Evolutionary conservation across 352 stramenopile species (phyloP).

Genomic region (Globisporangium mamillatum): DNA sequence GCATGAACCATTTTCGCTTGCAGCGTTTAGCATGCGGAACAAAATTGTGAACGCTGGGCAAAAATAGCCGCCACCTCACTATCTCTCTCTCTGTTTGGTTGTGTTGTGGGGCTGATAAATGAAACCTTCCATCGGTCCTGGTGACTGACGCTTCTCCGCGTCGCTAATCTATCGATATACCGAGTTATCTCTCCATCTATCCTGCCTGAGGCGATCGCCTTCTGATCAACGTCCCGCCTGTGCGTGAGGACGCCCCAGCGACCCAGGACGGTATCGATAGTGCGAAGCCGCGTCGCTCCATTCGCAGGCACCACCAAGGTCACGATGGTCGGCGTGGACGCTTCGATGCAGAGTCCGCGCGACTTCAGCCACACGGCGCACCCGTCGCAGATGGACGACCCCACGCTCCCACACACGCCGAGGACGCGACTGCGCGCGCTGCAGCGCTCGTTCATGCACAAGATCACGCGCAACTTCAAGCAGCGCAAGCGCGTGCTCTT

Average conservation of each 20-base stretch:
- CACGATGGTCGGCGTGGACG: slow-evolving; percentile 13
- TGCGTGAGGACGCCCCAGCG: background rate
- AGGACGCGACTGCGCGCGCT: background rate
- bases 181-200: background rate
- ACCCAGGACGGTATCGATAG: background rate
- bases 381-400: slow-evolving; percentile 1
- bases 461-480: slow-evolving; percentile 10
- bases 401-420: background rate
- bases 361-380: slow-evolving; percentile 11
- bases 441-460: background rate
- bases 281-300: background rate
- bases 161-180: background rate
- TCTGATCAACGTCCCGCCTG: background rate
- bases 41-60: background rate
- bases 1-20: background rate
- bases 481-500: slow-evolving; percentile 20
- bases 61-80: background rate
- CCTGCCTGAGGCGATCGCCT: background rate
- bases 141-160: background rate
- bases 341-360: slow-evolving; percentile 15
- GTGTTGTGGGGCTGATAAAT: background rate
- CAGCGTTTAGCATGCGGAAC: background rate
- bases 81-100: background rate
- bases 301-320: background rate
- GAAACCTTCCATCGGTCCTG: background rate